phyloP scores from a whole-genome alignment of 371 early-diverging fungal genomes.

The Mortierella sp. region DNA sequence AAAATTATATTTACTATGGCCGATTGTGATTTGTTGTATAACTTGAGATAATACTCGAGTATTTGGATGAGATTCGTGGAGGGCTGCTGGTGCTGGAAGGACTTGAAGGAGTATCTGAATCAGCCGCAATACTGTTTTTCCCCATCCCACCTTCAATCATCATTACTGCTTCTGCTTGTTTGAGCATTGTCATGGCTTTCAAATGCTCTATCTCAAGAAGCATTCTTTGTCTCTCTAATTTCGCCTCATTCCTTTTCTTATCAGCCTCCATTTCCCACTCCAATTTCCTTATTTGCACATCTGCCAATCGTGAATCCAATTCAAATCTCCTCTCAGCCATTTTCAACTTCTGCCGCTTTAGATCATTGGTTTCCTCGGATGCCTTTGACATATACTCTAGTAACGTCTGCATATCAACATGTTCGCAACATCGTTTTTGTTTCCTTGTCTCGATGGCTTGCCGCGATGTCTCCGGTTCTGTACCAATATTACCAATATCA shows the following conservation, averaged over 20 bases:
- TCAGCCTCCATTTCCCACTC: slow-evolving; percentile 1
- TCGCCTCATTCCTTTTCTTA: not conserved
- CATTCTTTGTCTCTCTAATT: not conserved
- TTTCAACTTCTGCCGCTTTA: slow-evolving; percentile 7
- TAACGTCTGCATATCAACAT: not conserved
- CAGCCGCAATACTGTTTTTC: not conserved
- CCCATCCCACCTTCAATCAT: not conserved
- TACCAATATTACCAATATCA: not conserved
- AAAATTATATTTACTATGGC: not conserved
- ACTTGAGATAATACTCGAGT: not conserved
- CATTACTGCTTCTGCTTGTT: not conserved
- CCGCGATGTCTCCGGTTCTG: not conserved
- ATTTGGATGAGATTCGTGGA: not conserved
- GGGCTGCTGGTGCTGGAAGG: not conserved
- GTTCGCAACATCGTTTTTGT: not conserved
- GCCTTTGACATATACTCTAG: not conserved
- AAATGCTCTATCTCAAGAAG: not conserved
- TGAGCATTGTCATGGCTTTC: not conserved
- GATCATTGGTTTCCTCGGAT: not conserved
- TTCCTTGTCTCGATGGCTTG: not conserved
- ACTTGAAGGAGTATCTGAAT: not conserved
- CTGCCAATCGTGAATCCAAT: not conserved
- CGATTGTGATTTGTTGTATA: not conserved
- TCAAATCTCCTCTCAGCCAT: not conserved
- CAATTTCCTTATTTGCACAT: slow-evolving; percentile 4